These are phyloP conservation scores for Ogataea siamensis DNA, from an alignment of 805 yeast genomes.

Conservation along the genomic window DNA sequence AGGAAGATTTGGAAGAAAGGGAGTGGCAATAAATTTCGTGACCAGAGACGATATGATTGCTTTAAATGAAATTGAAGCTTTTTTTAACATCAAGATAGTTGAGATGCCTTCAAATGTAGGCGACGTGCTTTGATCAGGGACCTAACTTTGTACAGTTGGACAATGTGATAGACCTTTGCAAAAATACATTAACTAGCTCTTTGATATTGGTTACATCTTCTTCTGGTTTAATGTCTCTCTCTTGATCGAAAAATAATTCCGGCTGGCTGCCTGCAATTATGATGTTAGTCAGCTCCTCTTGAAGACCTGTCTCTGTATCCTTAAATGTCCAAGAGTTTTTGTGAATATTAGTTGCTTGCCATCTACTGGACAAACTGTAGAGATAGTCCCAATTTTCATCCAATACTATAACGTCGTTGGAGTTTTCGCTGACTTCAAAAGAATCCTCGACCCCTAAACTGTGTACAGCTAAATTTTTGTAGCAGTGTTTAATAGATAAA, in stretches of 20 bases:
- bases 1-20: conserved; percentile 98
- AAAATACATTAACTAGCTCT: conserved; percentile 23
- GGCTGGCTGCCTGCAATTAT: conserved; percentile 23
- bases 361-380: conserved; percentile 14
- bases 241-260: conserved; percentile 24
- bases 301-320: conserved; percentile 11
- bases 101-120: conserved; percentile 76
- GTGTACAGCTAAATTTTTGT: no score
- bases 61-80: conserved; percentile 83
- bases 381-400: no score
- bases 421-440: no score
- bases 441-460: no score
- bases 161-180: conserved; percentile 1
- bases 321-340: conserved; percentile 19
- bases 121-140: conserved; percentile 20
- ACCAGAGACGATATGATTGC: conserved; percentile 73
- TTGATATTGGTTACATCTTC: conserved; percentile 24
- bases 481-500: no score
- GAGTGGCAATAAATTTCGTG: conserved; percentile 93
- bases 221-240: conserved; percentile 23
- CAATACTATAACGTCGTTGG: no score
- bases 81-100: conserved; percentile 83
- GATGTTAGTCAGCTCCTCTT: conserved; percentile 8
- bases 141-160: neutral
- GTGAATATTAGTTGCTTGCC: conserved; percentile 15